These are phyloP conservation scores for Hypomyces perniciosus DNA, from an alignment of 2,329 filamentous ascomycete species.

Conservation along the genomic window DNA sequence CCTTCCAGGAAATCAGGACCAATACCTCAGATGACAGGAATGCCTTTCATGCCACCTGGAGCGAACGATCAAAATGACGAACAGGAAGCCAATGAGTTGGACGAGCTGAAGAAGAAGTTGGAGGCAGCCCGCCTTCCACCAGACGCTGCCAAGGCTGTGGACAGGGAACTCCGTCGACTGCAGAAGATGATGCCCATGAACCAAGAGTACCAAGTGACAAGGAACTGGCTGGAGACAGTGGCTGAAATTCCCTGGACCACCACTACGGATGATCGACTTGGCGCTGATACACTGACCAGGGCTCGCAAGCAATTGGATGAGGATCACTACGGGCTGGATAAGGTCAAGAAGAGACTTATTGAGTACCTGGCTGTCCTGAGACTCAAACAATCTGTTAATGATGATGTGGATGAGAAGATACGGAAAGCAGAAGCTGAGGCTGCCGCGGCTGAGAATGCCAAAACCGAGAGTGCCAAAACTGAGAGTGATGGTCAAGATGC, in stretches of 20 bases:
- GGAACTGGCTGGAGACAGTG: constrained; percentile 90
- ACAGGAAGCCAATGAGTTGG: constrained; percentile 81
- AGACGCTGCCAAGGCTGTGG: constrained; percentile 85
- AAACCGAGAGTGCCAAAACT: constrained; percentile 17
- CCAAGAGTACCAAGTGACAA: constrained; percentile 88
- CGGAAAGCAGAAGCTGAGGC: constrained; percentile 58
- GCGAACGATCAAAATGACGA: constrained; percentile 55
- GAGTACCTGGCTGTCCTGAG: constrained; percentile 96
- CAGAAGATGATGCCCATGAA: constrained; percentile 96
- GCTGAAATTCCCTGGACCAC: constrained; percentile 90
- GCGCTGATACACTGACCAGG: constrained; percentile 67
- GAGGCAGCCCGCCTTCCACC: constrained; percentile 73
- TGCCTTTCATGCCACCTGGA: constrained; percentile 30
- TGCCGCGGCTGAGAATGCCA: constrained; percentile 45
- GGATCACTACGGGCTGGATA: constrained; percentile 93
- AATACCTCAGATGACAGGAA: constrained; percentile 34
- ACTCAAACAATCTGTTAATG: constrained; percentile 86
- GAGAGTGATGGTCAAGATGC: constrained; percentile 1
- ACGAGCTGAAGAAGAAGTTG: constrained; percentile 84
- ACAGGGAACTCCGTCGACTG: constrained; percentile 78
- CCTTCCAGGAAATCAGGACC: constrained; percentile 29
- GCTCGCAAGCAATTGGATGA: constrained; percentile 89
- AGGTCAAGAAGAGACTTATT: constrained; percentile 91
- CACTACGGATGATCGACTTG: constrained; percentile 78
- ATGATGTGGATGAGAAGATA: constrained; percentile 75